Evolutionary conservation across 176 grass and related monocot species (phyloP).

Genomic region (Miscanthus lutarioriparius): DNA sequence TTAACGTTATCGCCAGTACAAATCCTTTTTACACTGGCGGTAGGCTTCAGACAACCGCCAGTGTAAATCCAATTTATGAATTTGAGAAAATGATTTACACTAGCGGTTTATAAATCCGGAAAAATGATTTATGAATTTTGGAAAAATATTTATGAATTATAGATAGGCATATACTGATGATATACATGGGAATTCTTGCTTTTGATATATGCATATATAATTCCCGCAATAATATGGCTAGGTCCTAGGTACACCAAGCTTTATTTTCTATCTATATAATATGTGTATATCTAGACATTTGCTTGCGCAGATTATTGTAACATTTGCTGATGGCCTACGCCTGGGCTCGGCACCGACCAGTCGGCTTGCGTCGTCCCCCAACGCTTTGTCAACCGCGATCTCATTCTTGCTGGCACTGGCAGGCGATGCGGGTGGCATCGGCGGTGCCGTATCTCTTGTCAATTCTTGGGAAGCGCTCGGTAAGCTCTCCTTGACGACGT

Average conservation of each 20-base stretch:
- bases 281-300: background rate
- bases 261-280: background rate
- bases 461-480: background rate
- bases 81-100: no score
- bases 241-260: background rate
- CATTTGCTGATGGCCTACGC: slow-evolving; percentile 13
- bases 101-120: no score
- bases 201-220: background rate
- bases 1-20: no score
- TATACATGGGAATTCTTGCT: background rate
- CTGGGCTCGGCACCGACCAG: slow-evolving; percentile 39
- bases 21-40: no score
- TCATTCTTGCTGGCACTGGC: background rate
- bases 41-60: no score
- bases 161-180: background rate
- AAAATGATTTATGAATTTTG: no score
- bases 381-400: background rate
- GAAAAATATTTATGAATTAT: no score
- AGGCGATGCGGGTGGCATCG: background rate
- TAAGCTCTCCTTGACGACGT: background rate
- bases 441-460: background rate
- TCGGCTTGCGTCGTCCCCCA: slow-evolving; percentile 4
- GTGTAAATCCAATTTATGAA: no score
- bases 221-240: background rate
- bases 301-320: background rate